Conservation (phyloP, 208 protist species). For the Wallacemonas sp. region DNA sequence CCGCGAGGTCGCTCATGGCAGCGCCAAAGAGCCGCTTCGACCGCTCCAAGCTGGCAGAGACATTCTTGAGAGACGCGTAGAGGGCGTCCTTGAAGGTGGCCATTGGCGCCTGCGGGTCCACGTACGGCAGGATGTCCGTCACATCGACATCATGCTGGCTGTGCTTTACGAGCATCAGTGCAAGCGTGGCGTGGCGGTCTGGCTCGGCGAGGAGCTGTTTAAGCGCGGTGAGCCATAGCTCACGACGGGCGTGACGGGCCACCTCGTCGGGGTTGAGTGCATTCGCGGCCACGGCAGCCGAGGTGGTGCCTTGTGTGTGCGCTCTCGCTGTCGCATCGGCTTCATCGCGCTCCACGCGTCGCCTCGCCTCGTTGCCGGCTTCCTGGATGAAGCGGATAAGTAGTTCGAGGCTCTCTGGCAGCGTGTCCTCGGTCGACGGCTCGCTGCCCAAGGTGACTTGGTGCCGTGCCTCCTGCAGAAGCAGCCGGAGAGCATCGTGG, state of each 20-base stretch:
- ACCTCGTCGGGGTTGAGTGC: background rate
- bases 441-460: background rate
- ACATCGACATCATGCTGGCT: conserved; percentile 34
- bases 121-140: conserved; percentile 41
- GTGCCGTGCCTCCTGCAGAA: background rate
- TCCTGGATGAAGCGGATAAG: background rate
- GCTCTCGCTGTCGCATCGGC: background rate
- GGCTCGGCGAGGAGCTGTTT: background rate
- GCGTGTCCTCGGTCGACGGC: background rate
- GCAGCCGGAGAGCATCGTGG: conserved; percentile 10
- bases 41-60: conserved; percentile 7
- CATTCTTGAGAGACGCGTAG: conserved; percentile 23
- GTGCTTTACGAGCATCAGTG: conserved; percentile 34
- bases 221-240: background rate
- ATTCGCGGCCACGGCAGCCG: background rate
- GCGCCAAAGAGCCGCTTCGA: background rate
- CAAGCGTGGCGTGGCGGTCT: conserved; percentile 6
- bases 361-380: background rate
- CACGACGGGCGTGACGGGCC: conserved; percentile 8
- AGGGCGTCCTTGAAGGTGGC: conserved; percentile 42
- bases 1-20: background rate
- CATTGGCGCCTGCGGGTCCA: conserved; percentile 33
- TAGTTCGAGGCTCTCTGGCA: background rate
- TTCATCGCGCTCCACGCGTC: background rate
- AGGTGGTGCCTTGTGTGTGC: background rate